A percentile compares a stretch with the other conserved stretches of the same genome.
Evolutionary conservation across 495 filamentous ascomycete species (phyloP).

Genomic region (Thozetella sp.): DNA sequence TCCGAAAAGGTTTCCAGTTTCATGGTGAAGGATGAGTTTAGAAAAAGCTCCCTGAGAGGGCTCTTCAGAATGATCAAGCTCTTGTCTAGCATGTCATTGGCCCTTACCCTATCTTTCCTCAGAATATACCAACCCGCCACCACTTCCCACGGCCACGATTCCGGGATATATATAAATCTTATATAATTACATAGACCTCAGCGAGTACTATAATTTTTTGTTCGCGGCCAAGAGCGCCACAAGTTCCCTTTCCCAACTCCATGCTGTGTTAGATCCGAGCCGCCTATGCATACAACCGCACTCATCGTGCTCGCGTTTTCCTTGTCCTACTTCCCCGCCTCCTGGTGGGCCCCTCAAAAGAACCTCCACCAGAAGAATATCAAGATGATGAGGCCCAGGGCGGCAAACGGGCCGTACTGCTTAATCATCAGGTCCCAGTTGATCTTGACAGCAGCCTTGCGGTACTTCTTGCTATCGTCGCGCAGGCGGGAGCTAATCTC

Average conservation of each 20-base stretch:
- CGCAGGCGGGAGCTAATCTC: slow-evolving; percentile 83
- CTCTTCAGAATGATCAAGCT: not conserved
- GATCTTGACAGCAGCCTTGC: slow-evolving; percentile 88
- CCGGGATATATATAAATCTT: slow-evolving; percentile 5
- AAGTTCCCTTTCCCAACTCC: slow-evolving; percentile 10
- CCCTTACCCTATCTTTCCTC: too few species aligned
- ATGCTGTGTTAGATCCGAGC: slow-evolving; percentile 14
- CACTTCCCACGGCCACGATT: not conserved
- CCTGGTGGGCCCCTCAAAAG: slow-evolving; percentile 54
- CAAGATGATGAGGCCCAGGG: slow-evolving; percentile 75
- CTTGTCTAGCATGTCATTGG: not conserved
- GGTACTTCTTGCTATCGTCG: slow-evolving; percentile 94
- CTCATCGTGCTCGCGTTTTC: not conserved
- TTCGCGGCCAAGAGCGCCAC: not conserved
- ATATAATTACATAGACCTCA: slow-evolving; percentile 14
- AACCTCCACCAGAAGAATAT: slow-evolving; percentile 92
- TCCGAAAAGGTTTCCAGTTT: too few species aligned
- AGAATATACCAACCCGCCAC: not conserved
- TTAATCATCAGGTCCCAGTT: slow-evolving; percentile 98
- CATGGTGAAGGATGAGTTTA: too few species aligned
- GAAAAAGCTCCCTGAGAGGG: too few species aligned
- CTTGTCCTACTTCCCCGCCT: not conserved
- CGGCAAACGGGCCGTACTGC: slow-evolving; percentile 93
- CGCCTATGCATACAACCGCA: slow-evolving; percentile 17
- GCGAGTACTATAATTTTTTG: slow-evolving; percentile 6